Base-by-base conservation (phyloP, 1,284 basidiomycete species). In the Trichosporon coremiiforme region DNA sequence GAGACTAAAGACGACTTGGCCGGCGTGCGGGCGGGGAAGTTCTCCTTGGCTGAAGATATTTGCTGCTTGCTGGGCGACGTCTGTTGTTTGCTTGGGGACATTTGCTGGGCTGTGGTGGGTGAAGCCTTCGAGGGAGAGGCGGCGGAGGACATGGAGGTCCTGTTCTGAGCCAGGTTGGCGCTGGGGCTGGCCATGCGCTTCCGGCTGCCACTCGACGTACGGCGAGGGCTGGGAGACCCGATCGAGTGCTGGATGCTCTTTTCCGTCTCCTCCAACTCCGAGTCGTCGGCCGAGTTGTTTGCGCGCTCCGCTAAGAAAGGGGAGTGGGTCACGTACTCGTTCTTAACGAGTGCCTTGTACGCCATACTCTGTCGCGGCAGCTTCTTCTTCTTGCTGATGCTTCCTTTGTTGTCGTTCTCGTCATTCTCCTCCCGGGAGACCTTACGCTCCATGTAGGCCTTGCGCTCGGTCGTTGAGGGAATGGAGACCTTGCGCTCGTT, bases 261-360 rank as follows among this genome's bases (percentile, higher is more conserved):
- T 60, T 15, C 55, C 45, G 6, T 66, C 4, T 38, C 45, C 25
- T 41, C 63, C 36, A 55, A 36, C 22, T 64, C 38, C 38, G 65
- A 57, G 25, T 50, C 41, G n/a, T 60, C 57, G 25, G 57, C 57
- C 47, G 69, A 35, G 53, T 71, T 67, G 64, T 66, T 50, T 12
- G 38, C 22, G 17, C 70, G 68, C 33, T 74, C 72, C 33, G 68
- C 79, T 66, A 87, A 87, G 85, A 95, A 95, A n/a, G 93, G 93
- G 75, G 91, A 94, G 84, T 91, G 92, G 29, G 90, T 89, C 60
- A 95, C 93, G 10, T 90, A 89, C 77, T 91, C 91, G 75, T 87
- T 90, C 80, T 91, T 87, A 0, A 90, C 86, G 45, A 94, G 87
- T 33, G 88, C 88, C 77, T 91, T 89, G 75, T 92, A 89, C 2